Base-by-base conservation (phyloP, 768 basidiomycete genomes). In the Boletus sensibilis region DNA sequence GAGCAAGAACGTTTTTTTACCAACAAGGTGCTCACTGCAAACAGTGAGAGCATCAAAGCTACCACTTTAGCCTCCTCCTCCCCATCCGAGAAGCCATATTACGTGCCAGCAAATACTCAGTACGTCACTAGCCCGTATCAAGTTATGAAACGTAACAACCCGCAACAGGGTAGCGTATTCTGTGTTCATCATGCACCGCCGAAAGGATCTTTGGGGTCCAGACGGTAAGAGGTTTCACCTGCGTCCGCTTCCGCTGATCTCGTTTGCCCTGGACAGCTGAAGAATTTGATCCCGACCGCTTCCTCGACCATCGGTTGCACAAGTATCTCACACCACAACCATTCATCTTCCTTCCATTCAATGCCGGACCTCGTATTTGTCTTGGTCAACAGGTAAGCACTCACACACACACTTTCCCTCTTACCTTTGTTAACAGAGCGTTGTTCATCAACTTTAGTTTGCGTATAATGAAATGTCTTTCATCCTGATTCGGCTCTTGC, bases 341-440 rank as follows among this genome's bases (percentile, higher is more conserved):
- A 0, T 87, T 85, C 72, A 85, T 87, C 55, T 90, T 90, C 73
- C 75, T 88, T 5, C 84, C 84, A 16, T 85, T 85, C 74, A 84
- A 84, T 54, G 82, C 72, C 16, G 65, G 74, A 18, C 84, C 83
- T 7, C 76, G 82, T 16, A 83, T 84, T 51, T 84, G 83, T 58
- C 76, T 83, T 5, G 83, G 83, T 5, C 84, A 85, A 72, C 82
- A 84, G 72, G 83, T 79, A 45, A 34, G 57, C 39, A 20, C 40
- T 50, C 47, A 20, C 52, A 12, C 40, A 56, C 35, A 1, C 18
- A 10, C 38, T 48, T 23, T 20, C 3, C 18, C 21, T 18, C 31
- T 31, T 27, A 13, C 46, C 21, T 23, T 10, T 40, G 25, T 52
- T 50, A 21, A 41, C 18, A 27, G 23, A 25, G 5, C 0, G 13